Percentiles rank a stretch among this genome's conserved stretches.
Conservation (phyloP, 257 asterid genomes). For the Plantago ovata region DNA sequence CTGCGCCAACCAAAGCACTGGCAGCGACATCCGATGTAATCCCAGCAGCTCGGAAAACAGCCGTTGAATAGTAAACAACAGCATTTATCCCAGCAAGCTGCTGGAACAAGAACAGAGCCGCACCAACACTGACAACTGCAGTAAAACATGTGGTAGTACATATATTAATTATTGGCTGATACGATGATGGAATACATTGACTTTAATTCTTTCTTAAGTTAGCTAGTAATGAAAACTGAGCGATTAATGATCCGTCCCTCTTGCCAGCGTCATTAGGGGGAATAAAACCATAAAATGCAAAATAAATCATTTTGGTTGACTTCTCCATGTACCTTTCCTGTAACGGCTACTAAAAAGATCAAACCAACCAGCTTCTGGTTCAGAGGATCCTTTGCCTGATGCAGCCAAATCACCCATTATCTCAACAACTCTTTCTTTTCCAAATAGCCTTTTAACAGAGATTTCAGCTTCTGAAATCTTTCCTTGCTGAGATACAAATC, state of each 20-base stretch:
- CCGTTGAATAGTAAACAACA: constrained; percentile 83
- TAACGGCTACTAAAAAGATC: constrained; percentile 94
- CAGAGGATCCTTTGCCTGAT: constrained; percentile 67
- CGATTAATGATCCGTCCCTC: no score
- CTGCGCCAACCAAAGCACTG: constrained; percentile 93
- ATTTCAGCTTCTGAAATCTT: constrained; percentile 62
- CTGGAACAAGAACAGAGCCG: constrained; percentile 80
- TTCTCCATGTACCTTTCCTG: constrained; percentile 57
- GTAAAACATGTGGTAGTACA: constrained; percentile 3
- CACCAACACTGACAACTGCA: constrained; percentile 96
- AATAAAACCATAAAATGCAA: not conserved
- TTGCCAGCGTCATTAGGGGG: not conserved
- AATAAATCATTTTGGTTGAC: not conserved
- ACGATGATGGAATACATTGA: constrained; percentile 1
- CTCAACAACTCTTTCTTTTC: constrained; percentile 89
- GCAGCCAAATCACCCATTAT: constrained; percentile 78
- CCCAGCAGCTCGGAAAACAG: constrained; percentile 95
- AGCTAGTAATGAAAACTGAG: no score
- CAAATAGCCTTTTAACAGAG: constrained; percentile 62
- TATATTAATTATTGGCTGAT: constrained; percentile 9
- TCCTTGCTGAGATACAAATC: constrained; percentile 64
- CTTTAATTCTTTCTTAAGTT: no score
- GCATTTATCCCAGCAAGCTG: constrained; percentile 97
- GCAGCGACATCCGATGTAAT: constrained; percentile 90
- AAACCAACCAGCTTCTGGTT: constrained; percentile 90